Conservation (phyloP, 768 basidiomycete species). For the Heimioporus sp. region DNA sequence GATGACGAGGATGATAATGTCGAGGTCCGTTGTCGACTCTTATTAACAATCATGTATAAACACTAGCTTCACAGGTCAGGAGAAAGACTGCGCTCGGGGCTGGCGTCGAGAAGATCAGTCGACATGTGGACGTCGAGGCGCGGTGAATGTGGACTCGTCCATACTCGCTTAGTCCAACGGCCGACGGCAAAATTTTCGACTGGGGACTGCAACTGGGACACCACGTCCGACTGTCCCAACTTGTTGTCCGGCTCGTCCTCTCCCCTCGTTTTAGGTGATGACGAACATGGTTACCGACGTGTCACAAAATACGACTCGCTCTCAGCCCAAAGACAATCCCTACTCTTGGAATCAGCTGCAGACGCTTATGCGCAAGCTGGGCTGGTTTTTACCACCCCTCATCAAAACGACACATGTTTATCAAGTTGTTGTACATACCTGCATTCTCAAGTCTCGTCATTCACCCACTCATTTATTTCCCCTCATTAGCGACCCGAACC, state of each 20-base stretch:
- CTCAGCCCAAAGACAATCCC: no score
- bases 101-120: conserved; percentile 36
- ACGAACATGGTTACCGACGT: not conserved
- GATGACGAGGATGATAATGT: conserved; percentile 17
- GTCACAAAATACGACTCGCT: not conserved
- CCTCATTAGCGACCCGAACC: not conserved
- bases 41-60: not conserved
- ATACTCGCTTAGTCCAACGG: not conserved
- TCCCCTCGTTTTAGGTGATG: not conserved
- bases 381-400: not conserved
- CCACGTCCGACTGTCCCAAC: not conserved
- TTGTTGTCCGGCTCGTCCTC: conserved; percentile 1
- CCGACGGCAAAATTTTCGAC: conserved; percentile 3
- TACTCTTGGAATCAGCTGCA: not conserved
- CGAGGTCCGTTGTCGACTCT: conserved; percentile 13
- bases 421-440: conserved; percentile 4
- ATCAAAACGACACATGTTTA: not conserved
- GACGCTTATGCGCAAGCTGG: not conserved
- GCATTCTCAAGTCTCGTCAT: not conserved
- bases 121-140: conserved; percentile 26
- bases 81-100: conserved; percentile 34
- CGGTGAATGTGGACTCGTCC: conserved; percentile 8
- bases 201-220: not conserved
- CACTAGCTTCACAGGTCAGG: conserved; percentile 14
- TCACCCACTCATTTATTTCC: no score